phyloP scores from a whole-genome alignment of 192 early-diverging fungal species.

The Borealophlyctis nickersoniae region DNA sequence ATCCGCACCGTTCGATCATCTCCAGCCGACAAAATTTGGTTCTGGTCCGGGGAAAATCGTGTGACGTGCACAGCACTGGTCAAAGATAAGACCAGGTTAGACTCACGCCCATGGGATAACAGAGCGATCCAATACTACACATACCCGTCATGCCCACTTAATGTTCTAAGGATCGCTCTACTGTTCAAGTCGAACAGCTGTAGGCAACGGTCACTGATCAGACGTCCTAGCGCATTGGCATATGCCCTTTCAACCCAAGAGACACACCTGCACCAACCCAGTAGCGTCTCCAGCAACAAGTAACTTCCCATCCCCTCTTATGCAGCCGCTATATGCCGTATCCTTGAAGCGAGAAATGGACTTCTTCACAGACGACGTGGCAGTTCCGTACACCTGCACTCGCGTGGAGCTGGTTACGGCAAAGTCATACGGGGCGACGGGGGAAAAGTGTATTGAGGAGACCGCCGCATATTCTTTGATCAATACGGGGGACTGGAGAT shows the following conservation, averaged over 20 bases:
- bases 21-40: constrained; percentile 78
- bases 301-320: constrained; percentile 84
- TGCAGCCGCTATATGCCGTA: constrained; percentile 74
- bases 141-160: constrained; percentile 55
- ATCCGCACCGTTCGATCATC: constrained; percentile 90
- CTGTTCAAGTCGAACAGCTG: constrained; percentile 52
- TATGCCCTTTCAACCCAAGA: not conserved
- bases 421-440: constrained; percentile 78
- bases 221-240: not conserved
- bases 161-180: constrained; percentile 55
- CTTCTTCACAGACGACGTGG: constrained; percentile 80
- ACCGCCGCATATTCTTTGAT: constrained; percentile 87
- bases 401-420: constrained; percentile 85
- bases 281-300: constrained; percentile 90
- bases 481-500: constrained; percentile 69
- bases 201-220: not conserved
- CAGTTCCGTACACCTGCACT: constrained; percentile 87
- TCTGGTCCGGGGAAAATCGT: constrained; percentile 75
- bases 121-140: not conserved
- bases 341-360: constrained; percentile 91
- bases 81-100: too few species aligned
- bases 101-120: not conserved
- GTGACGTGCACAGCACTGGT: constrained; percentile 75
- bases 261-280: constrained; percentile 69
- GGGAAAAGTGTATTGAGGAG: constrained; percentile 78